Evolutionary conservation across 2,329 filamentous ascomycete genomes (phyloP), one percentile per base, ranked within the genome.

Genomic region (Westerdykella ornata): DNA sequence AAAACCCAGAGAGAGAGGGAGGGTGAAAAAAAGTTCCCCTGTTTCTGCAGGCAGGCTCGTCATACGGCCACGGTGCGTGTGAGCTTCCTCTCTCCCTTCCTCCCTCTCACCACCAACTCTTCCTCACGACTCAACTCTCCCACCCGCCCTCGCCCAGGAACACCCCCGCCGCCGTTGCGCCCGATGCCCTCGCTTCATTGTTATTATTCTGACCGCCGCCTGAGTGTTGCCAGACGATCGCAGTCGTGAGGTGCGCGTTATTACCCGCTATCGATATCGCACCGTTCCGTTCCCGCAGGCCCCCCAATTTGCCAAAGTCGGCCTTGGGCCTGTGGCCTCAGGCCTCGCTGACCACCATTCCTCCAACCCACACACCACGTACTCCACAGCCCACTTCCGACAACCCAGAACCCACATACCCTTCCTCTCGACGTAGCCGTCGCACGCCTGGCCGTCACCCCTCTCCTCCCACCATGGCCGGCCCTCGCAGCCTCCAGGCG

Each of bases 401-500:
- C 36, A 12, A 20, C 11, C 34, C 22, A 35, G 18, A 30, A 14
- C 14, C 37, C 4, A 31, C 18, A 19, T 29, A 3, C 14, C 35
- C 16, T 5, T 17, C 4, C 8, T 11, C 4, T 9, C 22, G 4
- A 26, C 3, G 8, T 26, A 5, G 28, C 16, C 14, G 13, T 29
- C 22, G 13, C 29, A 17, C 26, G 29, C 44, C 14, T 31, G 33
- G n/a, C 31, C 14, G 39, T 30, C 35, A 36, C 30, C 29, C 31
- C 40, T 39, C 9, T 35, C 16, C 14, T 28, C 20, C 13, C 47
- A 47, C 41, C 43, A 59, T 58, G 56, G 48, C 55, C 41, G 51
- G 39, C 44, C 39, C 43, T 16, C 44, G 41, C 33, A 43, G 51
- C 16, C 43, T 54, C 45, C 48, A 60, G 31, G 41, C 62, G 38